phyloP scores from a whole-genome alignment of 2,329 filamentous ascomycete species.

The Pezicula rhizophila region DNA sequence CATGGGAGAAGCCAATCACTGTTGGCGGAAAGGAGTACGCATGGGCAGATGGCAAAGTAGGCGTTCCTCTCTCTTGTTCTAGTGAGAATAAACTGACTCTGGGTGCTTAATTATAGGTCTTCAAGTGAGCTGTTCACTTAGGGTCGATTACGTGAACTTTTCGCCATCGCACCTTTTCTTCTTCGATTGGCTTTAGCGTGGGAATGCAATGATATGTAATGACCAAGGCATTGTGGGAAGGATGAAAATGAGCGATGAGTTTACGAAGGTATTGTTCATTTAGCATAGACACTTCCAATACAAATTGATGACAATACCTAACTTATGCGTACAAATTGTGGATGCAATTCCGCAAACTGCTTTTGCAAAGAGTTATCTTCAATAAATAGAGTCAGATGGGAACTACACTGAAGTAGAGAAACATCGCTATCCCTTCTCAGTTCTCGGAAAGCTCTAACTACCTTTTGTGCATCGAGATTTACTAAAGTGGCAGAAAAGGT shows the following conservation, averaged over 20 bases:
- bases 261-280: constrained; percentile 3
- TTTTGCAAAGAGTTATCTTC: too few species aligned
- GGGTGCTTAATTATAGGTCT: background rate
- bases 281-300: constrained; percentile 8
- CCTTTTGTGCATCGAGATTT: too few species aligned
- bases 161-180: constrained; percentile 1
- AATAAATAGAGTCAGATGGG: too few species aligned
- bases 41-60: constrained; percentile 86
- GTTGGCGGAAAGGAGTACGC: constrained; percentile 83
- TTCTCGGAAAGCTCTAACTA: too few species aligned
- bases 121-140: background rate
- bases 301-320: background rate
- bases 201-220: constrained; percentile 12
- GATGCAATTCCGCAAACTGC: too few species aligned
- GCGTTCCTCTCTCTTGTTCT: too few species aligned
- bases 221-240: constrained; percentile 12
- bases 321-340: background rate
- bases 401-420: too few species aligned
- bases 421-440: too few species aligned
- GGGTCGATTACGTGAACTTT: background rate
- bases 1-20: constrained; percentile 79
- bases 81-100: background rate
- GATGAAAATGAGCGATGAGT: background rate
- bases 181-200: constrained; percentile 16
- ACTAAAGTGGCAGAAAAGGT: too few species aligned